Base-by-base conservation (phyloP, 164 flowering plant genomes). In the Sedum album region DNA sequence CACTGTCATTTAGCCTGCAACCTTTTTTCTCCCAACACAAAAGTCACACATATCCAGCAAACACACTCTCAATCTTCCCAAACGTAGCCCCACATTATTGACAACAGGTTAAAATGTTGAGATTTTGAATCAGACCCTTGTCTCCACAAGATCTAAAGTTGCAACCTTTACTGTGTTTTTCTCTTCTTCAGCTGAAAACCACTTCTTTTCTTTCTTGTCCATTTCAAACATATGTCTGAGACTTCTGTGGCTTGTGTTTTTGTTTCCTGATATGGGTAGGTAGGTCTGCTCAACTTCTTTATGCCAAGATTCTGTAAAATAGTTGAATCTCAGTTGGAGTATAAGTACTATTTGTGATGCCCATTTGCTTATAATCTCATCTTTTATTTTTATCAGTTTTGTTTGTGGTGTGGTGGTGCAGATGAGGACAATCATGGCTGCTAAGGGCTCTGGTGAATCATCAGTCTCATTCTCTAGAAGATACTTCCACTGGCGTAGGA, bases 391-490 rank as follows among this genome's bases (percentile, higher is more conserved):
- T 7, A 15, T 41, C n/a, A n/a, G 46, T 41, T 55, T 9, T 25
- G 61, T 9, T 57, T 57, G 9, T 53, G 9, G 48, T 44, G 99
- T 26, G 62, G 33, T 28, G 20, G 33, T 28, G 62, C 33, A 26
- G 62, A 57, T 57, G 62, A 57, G 23, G 62, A 57, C 62, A 57
- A 57, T 57, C 62, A 57, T 57, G 62, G 62, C 62, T 26, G 62
- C 62, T 26, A 57, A 57, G 62, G 33, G 62, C n/a, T 57, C 62
- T 57, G 33, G 33, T 57, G 62, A 57, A 11, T 57, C 93, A 46
- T 92, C 97, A 55, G 85, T 88, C 85, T 87, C 97, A 31, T 89
- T 87, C 85, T 92, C 97, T 23, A 86, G 79, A 69, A 83, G 96
- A 42, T 82, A 82, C 78, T 82, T 91, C 77, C 79, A 82, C 69